Conservation (phyloP, 805 yeast genomes). For the Yamadazyma phyllophila region DNA sequence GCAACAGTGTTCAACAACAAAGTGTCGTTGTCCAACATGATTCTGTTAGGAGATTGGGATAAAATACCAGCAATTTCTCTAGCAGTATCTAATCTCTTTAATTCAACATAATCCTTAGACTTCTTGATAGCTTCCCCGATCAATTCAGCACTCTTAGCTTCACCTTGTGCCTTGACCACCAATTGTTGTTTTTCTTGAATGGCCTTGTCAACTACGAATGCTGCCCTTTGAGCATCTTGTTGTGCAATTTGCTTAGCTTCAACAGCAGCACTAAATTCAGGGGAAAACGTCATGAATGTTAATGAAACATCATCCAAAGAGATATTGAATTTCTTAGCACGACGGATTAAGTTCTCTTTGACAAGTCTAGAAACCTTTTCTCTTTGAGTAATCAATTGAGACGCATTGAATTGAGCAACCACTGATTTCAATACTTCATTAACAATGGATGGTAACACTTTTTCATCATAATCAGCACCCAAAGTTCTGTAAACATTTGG, state of each 20-base stretch:
- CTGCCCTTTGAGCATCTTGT: conserved; percentile 98
- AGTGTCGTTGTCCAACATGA: conserved; percentile 88
- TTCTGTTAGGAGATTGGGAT: conserved; percentile 85
- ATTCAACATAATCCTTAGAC: conserved; percentile 91
- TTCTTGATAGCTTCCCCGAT: conserved; percentile 99
- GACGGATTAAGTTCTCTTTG: conserved; percentile 83
- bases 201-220: conserved; percentile 94
- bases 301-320: conserved; percentile 92
- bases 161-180: conserved; percentile 97
- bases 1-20: conserved; percentile 83
- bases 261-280: conserved; percentile 96
- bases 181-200: conserved; percentile 96
- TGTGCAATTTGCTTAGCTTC: conserved; percentile 99
- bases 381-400: conserved; percentile 98
- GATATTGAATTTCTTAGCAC: conserved; percentile 88
- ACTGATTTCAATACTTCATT: conserved; percentile 95
- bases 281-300: conserved; percentile 95
- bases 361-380: conserved; percentile 91
- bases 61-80: conserved; percentile 88
- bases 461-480: conserved; percentile 94
- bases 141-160: conserved; percentile 95
- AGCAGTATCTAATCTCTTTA: conserved; percentile 96
- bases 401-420: conserved; percentile 97
- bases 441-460: conserved; percentile 96
- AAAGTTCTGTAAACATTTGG: conserved; percentile 88